Conservation (phyloP, 2,329 filamentous ascomycete genomes). For the Talaromyces sp. region DNA sequence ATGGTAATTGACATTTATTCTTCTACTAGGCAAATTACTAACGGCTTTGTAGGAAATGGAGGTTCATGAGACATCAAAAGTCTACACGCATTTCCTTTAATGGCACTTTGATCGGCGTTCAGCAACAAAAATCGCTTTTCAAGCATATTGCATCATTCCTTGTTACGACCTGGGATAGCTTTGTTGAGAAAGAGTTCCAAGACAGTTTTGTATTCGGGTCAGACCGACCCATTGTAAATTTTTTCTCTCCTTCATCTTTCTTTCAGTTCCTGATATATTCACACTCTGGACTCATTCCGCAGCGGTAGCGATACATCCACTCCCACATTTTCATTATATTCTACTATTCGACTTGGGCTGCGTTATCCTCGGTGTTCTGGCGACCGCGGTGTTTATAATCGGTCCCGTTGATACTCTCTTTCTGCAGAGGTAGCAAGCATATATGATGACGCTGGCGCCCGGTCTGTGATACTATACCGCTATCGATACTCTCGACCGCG, state of each 20-base stretch:
- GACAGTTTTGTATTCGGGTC: constrained; percentile 7
- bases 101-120: constrained; percentile 26
- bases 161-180: constrained; percentile 8
- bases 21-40: constrained; percentile 28
- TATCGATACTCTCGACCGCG: background rate
- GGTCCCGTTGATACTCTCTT: constrained; percentile 9
- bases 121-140: constrained; percentile 4
- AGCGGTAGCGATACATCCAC: background rate
- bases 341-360: background rate
- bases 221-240: constrained; percentile 11
- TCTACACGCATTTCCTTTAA: constrained; percentile 99
- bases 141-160: constrained; percentile 5
- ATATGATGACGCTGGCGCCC: background rate
- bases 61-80: constrained; percentile 97
- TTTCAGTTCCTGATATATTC: constrained; percentile 1
- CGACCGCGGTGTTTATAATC: constrained; percentile 9
- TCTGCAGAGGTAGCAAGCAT: constrained; percentile 3
- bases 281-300: background rate
- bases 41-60: constrained; percentile 83
- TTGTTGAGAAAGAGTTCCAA: constrained; percentile 6
- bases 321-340: background rate
- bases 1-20: constrained; percentile 67
- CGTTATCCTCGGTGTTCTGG: constrained; percentile 4
- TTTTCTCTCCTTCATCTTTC: background rate
- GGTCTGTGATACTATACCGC: background rate